Evolutionary conservation across 257 asterid species (phyloP), one percentile per base, ranked within the genome.

Genomic region (Penstemon davidsonii): DNA sequence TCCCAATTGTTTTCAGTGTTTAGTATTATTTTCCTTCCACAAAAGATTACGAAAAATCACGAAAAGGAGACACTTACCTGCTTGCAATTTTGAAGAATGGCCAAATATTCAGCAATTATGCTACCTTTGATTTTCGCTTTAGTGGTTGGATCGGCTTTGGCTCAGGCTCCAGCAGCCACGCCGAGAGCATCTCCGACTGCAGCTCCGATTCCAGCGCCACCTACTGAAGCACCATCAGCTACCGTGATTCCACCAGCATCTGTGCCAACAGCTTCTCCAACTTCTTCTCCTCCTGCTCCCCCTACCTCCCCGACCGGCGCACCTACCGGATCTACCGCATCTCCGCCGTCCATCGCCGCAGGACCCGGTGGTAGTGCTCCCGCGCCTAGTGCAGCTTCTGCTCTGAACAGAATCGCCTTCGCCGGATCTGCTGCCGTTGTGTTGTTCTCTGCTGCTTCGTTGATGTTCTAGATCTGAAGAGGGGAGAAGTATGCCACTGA

Each of bases 351-450:
- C 44, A 77, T 74, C 39, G 68, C 84, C 1, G 44, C 81, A 25
- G 66, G 72, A n/a, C 87, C 90, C 0, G 74, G 46, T 12, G 79
- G 60, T 12, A 19, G 73, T 57, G 77, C 87, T 36, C 64, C 82
- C n/a, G 50, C 87, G 2, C 79, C 79, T 0, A 82, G 51, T 50
- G 80, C 72, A 10, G 86, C 87, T 0, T 43, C 46, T 43, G 33
- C 33, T 25, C 73, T 80, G 67, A 82, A 81, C 80, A 65, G 82
- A 76, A 68, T 83, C 41, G 74, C 82, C 15, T 15, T 80, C 19
- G 85, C 82, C 33, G 91, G 91, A 83, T 83, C 88, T 60, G 82
- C 79, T 11, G 84, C 69, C 4, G 70, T 69, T 37, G 84, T 71
- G 15, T 38, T 82, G 72, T 15, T 82, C 33, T 77, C 80, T 68